Evolutionary conservation across 2,329 filamentous ascomycete species (phyloP), one percentile per base, ranked within the genome.

Genomic region (Alternaria sp.): DNA sequence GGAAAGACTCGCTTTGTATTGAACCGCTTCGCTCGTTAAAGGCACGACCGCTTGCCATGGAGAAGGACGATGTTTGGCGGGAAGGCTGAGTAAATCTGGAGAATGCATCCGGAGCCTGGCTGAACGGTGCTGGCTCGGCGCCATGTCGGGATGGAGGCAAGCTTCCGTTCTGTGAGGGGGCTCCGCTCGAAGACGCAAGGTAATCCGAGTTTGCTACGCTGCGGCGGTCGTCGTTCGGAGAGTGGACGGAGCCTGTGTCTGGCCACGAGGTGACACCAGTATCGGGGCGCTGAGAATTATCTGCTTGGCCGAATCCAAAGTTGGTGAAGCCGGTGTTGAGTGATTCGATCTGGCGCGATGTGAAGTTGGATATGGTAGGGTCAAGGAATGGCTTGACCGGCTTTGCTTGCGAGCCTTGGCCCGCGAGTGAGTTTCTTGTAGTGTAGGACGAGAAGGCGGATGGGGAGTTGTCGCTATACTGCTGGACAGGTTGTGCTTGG

Each of bases 131-230:
- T 24, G 75, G 74, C 46, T 83, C 78, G 16, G 78, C 78, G 11
- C 80, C 78, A 56, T 86, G 83, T 48, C 85, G 82, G 36, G 87
- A 87, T 2, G 86, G 82, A 44, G 87, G 85, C 47, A 86, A 77
- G 72, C 82, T 87, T 42, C 80, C 78, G 59, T 87, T 87, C 61
- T 85, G 81, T n/a, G 86, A 84, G 4, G 80, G 74, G 18, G 80
- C 77, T 48, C 79, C 79, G 48, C 82, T 83, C 2, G 75, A 75
- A 16, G 80, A 71, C 34, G 73, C 77, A 62, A 83, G 81, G 68
- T 82, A 86, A 8, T 81, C 78, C 5, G 78, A 77, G 41, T 75
- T 74, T 48, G 76, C 73, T 22, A 77, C 70, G 52, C 80, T 76
- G 28, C 77, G 74, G 34, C 80, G 71, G 49, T 81, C 81, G 36